Conservation (phyloP, 2,329 filamentous ascomycete genomes). For the Fusarium fujikuroi region DNA sequence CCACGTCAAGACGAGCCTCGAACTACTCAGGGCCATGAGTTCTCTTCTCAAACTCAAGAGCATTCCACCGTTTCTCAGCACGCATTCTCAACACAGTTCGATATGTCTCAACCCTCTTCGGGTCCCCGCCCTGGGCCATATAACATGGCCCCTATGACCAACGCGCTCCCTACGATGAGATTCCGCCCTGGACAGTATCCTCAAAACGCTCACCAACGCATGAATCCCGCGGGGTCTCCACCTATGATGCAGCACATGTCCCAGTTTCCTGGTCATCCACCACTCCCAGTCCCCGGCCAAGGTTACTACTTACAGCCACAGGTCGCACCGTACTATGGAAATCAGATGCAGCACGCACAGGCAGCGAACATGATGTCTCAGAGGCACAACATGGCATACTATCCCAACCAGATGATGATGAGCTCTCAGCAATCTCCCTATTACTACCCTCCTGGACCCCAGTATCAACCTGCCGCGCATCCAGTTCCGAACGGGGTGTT, state of each 20-base stretch:
- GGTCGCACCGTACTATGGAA: constrained; percentile 58
- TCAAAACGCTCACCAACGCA: constrained; percentile 50
- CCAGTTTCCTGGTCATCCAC: constrained; percentile 53
- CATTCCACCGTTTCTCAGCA: constrained; percentile 50
- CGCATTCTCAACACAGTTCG: constrained; percentile 56
- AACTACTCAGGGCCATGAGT: constrained; percentile 32
- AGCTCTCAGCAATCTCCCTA: constrained; percentile 55
- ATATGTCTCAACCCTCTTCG: constrained; percentile 50
- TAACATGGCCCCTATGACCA: constrained; percentile 60
- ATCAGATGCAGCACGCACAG: constrained; percentile 54
- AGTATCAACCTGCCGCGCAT: constrained; percentile 50
- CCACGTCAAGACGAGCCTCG: constrained; percentile 17
- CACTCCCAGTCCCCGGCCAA: constrained; percentile 53
- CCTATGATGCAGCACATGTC: constrained; percentile 54
- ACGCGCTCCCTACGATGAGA: constrained; percentile 54
- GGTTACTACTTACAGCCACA: constrained; percentile 61
- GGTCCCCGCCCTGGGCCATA: constrained; percentile 50
- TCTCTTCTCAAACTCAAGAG: constrained; percentile 37
- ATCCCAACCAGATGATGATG: constrained; percentile 57
- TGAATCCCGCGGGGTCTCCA: constrained; percentile 50
- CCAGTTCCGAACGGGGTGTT: constrained; percentile 49
- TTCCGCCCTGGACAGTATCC: constrained; percentile 54
- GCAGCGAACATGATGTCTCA: constrained; percentile 49
- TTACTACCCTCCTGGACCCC: constrained; percentile 56
- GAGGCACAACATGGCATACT: constrained; percentile 56